These are phyloP conservation scores for Penicillium nordicum DNA, from an alignment of 2,329 filamentous ascomycete genomes.

Conservation along the genomic window DNA sequence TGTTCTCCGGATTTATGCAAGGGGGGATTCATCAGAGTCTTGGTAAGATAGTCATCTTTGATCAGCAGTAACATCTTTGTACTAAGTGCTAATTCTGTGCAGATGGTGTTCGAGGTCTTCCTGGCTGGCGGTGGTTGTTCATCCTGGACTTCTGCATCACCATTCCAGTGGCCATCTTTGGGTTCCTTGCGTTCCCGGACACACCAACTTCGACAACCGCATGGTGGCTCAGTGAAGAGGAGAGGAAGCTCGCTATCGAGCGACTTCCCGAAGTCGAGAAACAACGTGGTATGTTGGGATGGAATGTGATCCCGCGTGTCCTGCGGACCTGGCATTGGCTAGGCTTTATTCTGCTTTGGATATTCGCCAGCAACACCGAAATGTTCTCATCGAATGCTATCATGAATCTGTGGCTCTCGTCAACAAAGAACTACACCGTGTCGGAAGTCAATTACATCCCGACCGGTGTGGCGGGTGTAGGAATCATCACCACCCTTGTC, in stretches of 20 bases:
- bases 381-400: neutral
- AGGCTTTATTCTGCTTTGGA: neutral
- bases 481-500: neutral
- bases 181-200: neutral
- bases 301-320: neutral
- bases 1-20: neutral
- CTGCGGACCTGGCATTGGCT: neutral
- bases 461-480: neutral
- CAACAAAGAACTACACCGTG: neutral
- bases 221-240: neutral
- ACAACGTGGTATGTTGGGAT: neutral
- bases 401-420: neutral
- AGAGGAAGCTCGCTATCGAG: neutral
- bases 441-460: neutral
- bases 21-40: neutral
- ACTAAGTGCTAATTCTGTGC: neutral
- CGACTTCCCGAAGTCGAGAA: neutral
- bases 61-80: neutral
- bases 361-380: neutral
- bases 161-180: neutral
- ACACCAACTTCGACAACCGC: neutral
- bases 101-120: neutral
- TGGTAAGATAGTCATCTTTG: neutral
- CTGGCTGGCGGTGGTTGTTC: neutral
- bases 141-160: neutral